Conservation (phyloP, 2,329 filamentous ascomycete genomes). For the Fusarium miscanthi region DNA sequence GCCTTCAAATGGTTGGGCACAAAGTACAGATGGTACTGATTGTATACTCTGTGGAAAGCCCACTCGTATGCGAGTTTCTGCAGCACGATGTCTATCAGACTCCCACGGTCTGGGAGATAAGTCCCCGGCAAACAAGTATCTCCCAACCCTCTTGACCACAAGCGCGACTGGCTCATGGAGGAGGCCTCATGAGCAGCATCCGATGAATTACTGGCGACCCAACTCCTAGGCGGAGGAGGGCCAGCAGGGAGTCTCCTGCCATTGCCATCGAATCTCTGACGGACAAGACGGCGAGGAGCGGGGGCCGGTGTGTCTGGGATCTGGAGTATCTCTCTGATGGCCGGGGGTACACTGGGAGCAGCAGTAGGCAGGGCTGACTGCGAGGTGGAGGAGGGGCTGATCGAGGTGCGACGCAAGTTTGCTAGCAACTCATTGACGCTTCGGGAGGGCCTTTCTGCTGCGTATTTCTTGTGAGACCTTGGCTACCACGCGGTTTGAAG, state of each 20-base stretch:
- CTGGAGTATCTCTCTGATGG: conserved; percentile 68
- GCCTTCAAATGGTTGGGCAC: conserved; percentile 65
- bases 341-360: conserved; percentile 67
- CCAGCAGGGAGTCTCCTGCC: conserved; percentile 67
- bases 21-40: conserved; percentile 66
- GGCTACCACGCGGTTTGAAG: conserved; percentile 45
- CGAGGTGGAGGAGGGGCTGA: conserved; percentile 43
- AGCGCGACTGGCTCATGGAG: conserved; percentile 34
- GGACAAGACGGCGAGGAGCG: conserved; percentile 57
- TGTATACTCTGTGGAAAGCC: conserved; percentile 65
- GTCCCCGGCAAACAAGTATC: conserved; percentile 56
- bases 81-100: conserved; percentile 64
- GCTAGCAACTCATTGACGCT: conserved; percentile 71
- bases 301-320: conserved; percentile 68
- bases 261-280: conserved; percentile 56
- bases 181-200: conserved; percentile 27
- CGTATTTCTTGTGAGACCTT: conserved; percentile 44
- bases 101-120: conserved; percentile 57
- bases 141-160: conserved; percentile 32
- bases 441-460: conserved; percentile 49
- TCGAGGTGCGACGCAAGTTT: conserved; percentile 62
- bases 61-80: conserved; percentile 64
- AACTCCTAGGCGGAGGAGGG: conserved; percentile 69
- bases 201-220: conserved; percentile 52
- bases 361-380: conserved; percentile 46